Conservation (phyloP, 257 asterid species). For the Salvia rosmarinus region DNA sequence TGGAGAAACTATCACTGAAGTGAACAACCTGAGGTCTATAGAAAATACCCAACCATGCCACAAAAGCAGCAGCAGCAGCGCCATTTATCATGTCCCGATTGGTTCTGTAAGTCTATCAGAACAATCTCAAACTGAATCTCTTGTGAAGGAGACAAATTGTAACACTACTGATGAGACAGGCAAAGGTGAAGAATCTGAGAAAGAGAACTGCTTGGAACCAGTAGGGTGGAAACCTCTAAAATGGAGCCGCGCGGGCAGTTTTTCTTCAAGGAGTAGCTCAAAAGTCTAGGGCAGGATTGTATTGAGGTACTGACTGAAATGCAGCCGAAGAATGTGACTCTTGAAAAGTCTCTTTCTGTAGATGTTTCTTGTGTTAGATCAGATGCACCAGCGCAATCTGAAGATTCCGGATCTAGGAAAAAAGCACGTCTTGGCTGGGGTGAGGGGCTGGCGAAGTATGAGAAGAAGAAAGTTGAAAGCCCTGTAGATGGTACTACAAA, state of each 20-base stretch:
- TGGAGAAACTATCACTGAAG: slow-evolving; percentile 48
- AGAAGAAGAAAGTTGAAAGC: slow-evolving; percentile 81
- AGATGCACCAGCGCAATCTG: slow-evolving; percentile 39
- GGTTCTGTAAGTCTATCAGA: slow-evolving; percentile 38
- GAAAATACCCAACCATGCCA: slow-evolving; percentile 49
- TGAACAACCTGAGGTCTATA: slow-evolving; percentile 51
- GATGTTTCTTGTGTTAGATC: slow-evolving; percentile 44
- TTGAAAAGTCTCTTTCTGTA: slow-evolving; percentile 40
- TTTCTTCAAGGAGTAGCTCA: slow-evolving; percentile 51
- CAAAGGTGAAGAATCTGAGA: slow-evolving; percentile 51
- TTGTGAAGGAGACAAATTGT: slow-evolving; percentile 46
- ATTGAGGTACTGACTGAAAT: slow-evolving; percentile 44
- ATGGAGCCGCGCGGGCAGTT: slow-evolving; percentile 51
- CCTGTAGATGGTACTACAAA: slow-evolving; percentile 57
- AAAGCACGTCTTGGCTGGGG: slow-evolving; percentile 99
- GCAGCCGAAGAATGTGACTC: slow-evolving; percentile 36
- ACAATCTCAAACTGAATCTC: slow-evolving; percentile 52
- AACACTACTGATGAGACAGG: slow-evolving; percentile 33
- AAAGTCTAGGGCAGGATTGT: slow-evolving; percentile 50
- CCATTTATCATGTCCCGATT: slow-evolving; percentile 28
- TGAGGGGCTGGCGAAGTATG: slow-evolving; percentile 92
- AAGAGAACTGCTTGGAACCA: slow-evolving; percentile 54
- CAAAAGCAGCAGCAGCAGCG: slow-evolving; percentile 11
- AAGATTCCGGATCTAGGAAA: slow-evolving; percentile 71
- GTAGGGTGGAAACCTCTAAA: slow-evolving; percentile 58